phyloP scores from a whole-genome alignment of 768 basidiomycete genomes.

The Mycena crocata region DNA sequence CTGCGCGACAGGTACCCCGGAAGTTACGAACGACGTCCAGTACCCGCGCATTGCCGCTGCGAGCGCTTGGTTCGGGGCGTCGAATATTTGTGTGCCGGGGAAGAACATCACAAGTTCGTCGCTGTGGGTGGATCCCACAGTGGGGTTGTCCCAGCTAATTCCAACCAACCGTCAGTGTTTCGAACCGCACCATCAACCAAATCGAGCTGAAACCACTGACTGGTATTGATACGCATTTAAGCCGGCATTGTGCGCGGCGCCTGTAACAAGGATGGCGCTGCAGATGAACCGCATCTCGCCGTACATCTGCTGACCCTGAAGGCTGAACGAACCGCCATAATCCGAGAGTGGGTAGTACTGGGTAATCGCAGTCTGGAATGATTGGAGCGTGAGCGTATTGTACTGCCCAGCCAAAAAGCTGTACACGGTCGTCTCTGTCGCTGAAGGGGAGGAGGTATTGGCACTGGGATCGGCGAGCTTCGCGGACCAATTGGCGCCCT shows the following conservation, averaged over 20 bases:
- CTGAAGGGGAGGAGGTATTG: constrained; percentile 53
- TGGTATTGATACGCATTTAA: constrained; percentile 49
- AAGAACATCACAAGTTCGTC: constrained; percentile 54
- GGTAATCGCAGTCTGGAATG: constrained; percentile 44
- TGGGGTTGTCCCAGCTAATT: constrained; percentile 52
- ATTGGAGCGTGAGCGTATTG: constrained; percentile 40
- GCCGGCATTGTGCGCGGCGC: constrained; percentile 35
- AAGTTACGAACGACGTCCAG: constrained; percentile 55
- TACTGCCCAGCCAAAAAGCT: constrained; percentile 56
- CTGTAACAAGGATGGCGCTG: constrained; percentile 50
- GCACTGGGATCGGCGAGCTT: constrained; percentile 46
- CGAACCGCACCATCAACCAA: constrained; percentile 11
- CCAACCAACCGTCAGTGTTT: background rate
- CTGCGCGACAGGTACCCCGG: constrained; percentile 42
- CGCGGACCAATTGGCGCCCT: constrained; percentile 57
- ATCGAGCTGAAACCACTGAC: constrained; percentile 31
- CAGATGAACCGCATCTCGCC: constrained; percentile 59
- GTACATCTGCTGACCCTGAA: constrained; percentile 59
- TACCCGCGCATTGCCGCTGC: constrained; percentile 51
- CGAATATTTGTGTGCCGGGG: constrained; percentile 32
- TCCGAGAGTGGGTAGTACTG: constrained; percentile 48
- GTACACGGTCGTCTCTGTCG: constrained; percentile 52
- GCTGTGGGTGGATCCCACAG: constrained; percentile 50
- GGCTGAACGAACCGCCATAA: constrained; percentile 48
- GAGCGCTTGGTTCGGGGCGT: constrained; percentile 43